Evolutionary conservation across 345 rosid species (phyloP).

Genomic region (Linum trigynum): DNA sequence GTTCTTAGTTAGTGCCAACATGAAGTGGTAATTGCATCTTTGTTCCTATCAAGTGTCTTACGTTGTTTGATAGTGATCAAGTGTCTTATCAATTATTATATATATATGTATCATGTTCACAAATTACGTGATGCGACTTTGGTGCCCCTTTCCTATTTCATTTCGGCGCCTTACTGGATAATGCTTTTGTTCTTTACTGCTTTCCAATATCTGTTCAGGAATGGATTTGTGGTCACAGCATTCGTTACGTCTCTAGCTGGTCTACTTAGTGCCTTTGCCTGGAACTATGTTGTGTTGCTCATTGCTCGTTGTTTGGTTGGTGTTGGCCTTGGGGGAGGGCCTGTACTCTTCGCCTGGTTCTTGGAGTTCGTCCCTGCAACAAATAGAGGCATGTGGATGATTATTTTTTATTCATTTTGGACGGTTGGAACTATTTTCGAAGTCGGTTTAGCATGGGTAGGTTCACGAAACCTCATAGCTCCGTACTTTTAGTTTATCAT

Average conservation of each 20-base stretch:
- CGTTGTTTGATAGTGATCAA: too few relatives aligned
- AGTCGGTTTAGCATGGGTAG: slow-evolving; percentile 88
- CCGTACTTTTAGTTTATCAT: neutral
- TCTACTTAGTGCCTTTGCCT: slow-evolving; percentile 66
- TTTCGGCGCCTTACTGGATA: neutral
- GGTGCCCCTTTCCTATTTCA: neutral
- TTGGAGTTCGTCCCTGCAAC: slow-evolving; percentile 91
- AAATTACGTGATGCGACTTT: neutral
- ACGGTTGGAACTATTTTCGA: slow-evolving; percentile 73
- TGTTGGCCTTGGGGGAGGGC: slow-evolving; percentile 91
- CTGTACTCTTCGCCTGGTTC: slow-evolving; percentile 81
- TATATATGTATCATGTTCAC: too few relatives aligned
- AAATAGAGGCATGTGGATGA: slow-evolving; percentile 89
- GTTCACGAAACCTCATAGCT: slow-evolving; percentile 9
- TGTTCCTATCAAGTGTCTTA: too few relatives aligned
- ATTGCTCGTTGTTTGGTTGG: slow-evolving; percentile 72
- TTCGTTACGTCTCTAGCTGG: slow-evolving; percentile 68
- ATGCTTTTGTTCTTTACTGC: slow-evolving; percentile 2
- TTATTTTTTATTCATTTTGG: slow-evolving; percentile 76
- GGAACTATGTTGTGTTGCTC: slow-evolving; percentile 48
- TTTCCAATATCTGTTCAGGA: slow-evolving; percentile 35
- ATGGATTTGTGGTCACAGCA: slow-evolving; percentile 78
- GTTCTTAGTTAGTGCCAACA: neutral
- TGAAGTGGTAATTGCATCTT: neutral
- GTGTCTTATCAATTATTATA: too few relatives aligned